Evolutionary conservation across 495 filamentous ascomycete genomes (phyloP).

Genomic region (Daldinia bambusicola): DNA sequence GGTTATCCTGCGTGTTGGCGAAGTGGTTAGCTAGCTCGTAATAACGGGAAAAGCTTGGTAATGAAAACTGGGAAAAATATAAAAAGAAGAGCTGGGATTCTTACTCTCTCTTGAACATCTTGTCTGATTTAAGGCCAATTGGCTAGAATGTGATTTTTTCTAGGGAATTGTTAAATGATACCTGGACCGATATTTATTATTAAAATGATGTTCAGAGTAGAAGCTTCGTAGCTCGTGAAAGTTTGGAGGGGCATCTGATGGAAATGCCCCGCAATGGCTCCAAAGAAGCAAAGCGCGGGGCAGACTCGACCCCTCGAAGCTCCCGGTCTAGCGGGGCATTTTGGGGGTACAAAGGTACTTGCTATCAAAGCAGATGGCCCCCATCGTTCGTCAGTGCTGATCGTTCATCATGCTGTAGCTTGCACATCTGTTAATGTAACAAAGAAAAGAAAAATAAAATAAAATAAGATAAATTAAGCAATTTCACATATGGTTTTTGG

Average conservation of each 20-base stretch:
- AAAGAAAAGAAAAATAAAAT: background rate
- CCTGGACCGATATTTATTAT: background rate
- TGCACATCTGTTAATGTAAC: background rate
- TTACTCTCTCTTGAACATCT: constrained; percentile 95
- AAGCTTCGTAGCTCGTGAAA: constrained; percentile 44
- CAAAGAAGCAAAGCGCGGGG: constrained; percentile 36
- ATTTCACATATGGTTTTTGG: background rate
- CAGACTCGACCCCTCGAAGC: constrained; percentile 22
- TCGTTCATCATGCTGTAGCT: background rate
- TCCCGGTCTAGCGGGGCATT: constrained; percentile 23
- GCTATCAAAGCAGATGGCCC: background rate
- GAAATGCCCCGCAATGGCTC: constrained; percentile 36
- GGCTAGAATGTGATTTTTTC: background rate
- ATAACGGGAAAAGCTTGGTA: background rate
- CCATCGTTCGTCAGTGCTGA: background rate
- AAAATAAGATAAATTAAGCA: background rate
- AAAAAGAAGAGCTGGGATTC: constrained; percentile 33
- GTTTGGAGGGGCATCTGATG: constrained; percentile 49
- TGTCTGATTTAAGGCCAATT: constrained; percentile 45
- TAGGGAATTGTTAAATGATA: background rate
- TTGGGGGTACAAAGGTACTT: constrained; percentile 34
- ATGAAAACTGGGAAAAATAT: background rate
- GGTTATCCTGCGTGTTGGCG: constrained; percentile 59
- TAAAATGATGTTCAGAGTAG: constrained; percentile 6
- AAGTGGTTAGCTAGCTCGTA: constrained; percentile 24